Evolutionary conservation across 257 asterid genomes (phyloP).

Genomic region (Petrea volubilis): DNA sequence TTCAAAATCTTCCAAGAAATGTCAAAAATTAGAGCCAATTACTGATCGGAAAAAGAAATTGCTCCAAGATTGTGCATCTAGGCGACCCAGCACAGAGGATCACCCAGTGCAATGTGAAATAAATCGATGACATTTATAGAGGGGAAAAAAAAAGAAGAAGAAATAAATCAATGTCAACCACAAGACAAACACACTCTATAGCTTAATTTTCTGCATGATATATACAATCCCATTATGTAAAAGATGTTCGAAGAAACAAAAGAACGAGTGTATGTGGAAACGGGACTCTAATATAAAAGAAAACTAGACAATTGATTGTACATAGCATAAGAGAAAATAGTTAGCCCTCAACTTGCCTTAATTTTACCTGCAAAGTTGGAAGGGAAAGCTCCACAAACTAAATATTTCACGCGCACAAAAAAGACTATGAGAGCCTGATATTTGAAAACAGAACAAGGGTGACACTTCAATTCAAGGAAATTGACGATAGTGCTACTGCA

Average conservation of each 20-base stretch:
- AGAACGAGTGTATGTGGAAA: not conserved
- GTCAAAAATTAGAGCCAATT: not conserved
- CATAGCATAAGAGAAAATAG: conserved; percentile 27
- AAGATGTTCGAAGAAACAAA: not conserved
- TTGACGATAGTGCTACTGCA: conserved; percentile 10
- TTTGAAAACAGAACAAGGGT: conserved; percentile 19
- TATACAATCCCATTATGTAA: not conserved
- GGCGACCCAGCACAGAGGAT: not conserved
- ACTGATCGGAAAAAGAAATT: not conserved
- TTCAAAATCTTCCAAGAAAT: not conserved
- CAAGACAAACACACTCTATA: not conserved
- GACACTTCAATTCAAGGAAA: conserved; percentile 24
- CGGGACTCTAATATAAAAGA: conserved; percentile 8
- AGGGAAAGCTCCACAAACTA: conserved; percentile 22
- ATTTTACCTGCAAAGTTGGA: conserved; percentile 34
- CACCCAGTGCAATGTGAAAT: not conserved
- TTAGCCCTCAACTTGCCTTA: conserved; percentile 35
- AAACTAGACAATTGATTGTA: conserved; percentile 28
- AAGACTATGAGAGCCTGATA: conserved; percentile 23
- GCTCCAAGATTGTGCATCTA: not conserved
- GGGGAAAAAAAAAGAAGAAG: no score
- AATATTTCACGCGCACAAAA: conserved; percentile 20
- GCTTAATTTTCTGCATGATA: not conserved
- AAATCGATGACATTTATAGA: not conserved
- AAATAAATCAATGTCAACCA: not conserved